Conservation (phyloP, 2,329 filamentous ascomycete species). For the Elsinoe fawcettii region DNA sequence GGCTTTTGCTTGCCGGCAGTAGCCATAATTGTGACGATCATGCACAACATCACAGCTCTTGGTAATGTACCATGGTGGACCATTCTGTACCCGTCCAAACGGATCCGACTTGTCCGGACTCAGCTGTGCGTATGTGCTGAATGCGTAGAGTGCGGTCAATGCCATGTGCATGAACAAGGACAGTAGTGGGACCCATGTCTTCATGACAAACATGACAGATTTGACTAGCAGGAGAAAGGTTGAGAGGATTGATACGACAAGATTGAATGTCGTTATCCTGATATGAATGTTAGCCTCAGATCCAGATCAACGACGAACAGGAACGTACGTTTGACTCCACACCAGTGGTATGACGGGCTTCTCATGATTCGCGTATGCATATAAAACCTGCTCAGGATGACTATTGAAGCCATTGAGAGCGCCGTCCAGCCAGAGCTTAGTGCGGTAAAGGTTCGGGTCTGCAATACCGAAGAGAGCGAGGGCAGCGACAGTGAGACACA, state of each 20-base stretch:
- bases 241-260: slow-evolving; percentile 66
- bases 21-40: slow-evolving; percentile 35
- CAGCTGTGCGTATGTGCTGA: slow-evolving; percentile 62
- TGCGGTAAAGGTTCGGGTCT: slow-evolving; percentile 64
- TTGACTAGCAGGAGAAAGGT: slow-evolving; percentile 70
- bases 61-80: slow-evolving; percentile 66
- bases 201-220: slow-evolving; percentile 61
- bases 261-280: slow-evolving; percentile 68
- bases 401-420: slow-evolving; percentile 66
- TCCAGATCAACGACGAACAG: background rate
- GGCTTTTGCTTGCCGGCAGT: slow-evolving; percentile 61
- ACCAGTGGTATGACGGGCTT: slow-evolving; percentile 56
- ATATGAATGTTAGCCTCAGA: background rate
- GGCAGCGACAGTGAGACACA: slow-evolving; percentile 55
- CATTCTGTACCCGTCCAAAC: slow-evolving; percentile 47
- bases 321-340: slow-evolving; percentile 63
- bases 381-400: slow-evolving; percentile 59
- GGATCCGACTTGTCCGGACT: slow-evolving; percentile 65
- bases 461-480: slow-evolving; percentile 66
- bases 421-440: slow-evolving; percentile 65
- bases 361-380: slow-evolving; percentile 63
- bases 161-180: slow-evolving; percentile 51
- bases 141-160: slow-evolving; percentile 55
- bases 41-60: slow-evolving; percentile 57
- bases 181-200: slow-evolving; percentile 58